These are phyloP conservation scores for Spinellus fusiger DNA, from an alignment of 192 early-diverging fungal species.

Conservation along the genomic window DNA sequence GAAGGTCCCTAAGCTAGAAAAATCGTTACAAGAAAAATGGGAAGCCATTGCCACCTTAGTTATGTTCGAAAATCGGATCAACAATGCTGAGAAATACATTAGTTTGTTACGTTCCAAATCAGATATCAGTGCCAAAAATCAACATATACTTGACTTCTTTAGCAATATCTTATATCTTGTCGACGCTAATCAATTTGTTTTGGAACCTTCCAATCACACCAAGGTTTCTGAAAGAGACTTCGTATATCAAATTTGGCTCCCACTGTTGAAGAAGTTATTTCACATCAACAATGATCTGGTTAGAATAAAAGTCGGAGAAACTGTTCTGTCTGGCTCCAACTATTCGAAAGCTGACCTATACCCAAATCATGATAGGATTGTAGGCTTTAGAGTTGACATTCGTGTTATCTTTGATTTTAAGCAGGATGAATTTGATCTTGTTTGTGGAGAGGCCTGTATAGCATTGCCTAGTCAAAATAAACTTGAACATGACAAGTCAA, in stretches of 20 bases:
- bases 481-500: slow-evolving; percentile 2
- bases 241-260: neutral
- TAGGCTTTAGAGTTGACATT: neutral
- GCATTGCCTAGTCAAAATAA: neutral
- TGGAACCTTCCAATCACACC: neutral
- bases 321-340: neutral
- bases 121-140: too few relatives aligned
- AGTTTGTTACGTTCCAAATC: too few relatives aligned
- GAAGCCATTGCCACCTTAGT: too few relatives aligned
- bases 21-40: slow-evolving; percentile 1
- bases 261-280: neutral
- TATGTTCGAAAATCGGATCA: too few relatives aligned
- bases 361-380: neutral
- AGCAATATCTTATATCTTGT: too few relatives aligned
- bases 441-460: slow-evolving; percentile 1
- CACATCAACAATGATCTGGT: neutral
- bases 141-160: too few relatives aligned
- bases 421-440: slow-evolving; percentile 1
- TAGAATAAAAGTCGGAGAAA: neutral
- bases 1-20: too few relatives aligned
- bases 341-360: neutral
- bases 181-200: neutral
- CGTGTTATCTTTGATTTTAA: slow-evolving; percentile 1
- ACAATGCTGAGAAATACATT: too few relatives aligned
- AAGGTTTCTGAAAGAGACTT: neutral